Evolutionary conservation across 768 basidiomycete genomes (phyloP).

Genomic region (Leccinum disarticulatum): DNA sequence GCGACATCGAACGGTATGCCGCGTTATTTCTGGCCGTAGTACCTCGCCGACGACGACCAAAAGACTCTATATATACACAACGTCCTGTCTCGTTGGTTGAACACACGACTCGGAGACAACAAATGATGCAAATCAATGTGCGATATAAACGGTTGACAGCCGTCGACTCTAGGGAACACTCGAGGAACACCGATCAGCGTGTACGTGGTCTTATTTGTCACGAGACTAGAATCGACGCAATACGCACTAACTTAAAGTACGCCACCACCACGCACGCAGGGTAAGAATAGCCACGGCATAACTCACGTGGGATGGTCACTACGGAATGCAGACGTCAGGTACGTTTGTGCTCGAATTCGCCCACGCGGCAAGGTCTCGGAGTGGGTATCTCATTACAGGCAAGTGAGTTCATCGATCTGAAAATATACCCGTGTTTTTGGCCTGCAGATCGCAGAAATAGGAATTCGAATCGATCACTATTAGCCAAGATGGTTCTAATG

Average conservation of each 20-base stretch:
- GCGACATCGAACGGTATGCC: background rate
- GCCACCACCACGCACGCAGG: background rate
- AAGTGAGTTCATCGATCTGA: background rate
- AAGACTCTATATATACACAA: background rate
- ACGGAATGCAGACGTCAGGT: background rate
- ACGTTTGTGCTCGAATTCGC: background rate
- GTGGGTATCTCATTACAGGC: background rate
- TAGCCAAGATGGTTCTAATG: no score
- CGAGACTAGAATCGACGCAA: background rate
- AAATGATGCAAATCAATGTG: background rate
- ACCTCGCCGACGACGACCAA: background rate
- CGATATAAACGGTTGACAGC: background rate
- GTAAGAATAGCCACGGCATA: background rate
- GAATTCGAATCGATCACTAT: background rate
- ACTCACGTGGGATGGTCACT: constrained; percentile 8
- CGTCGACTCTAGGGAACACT: background rate
- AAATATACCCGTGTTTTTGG: background rate
- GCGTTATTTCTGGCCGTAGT: background rate
- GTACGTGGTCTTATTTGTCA: background rate
- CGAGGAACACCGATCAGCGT: background rate
- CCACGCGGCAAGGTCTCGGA: background rate
- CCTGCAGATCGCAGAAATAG: background rate
- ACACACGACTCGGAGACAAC: background rate
- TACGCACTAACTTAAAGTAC: background rate
- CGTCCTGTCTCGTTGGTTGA: background rate